A percentile compares a stretch with the other conserved stretches of the same genome.
phyloP scores from a whole-genome alignment of 768 basidiomycete genomes.

The Termitomyces sp. region DNA sequence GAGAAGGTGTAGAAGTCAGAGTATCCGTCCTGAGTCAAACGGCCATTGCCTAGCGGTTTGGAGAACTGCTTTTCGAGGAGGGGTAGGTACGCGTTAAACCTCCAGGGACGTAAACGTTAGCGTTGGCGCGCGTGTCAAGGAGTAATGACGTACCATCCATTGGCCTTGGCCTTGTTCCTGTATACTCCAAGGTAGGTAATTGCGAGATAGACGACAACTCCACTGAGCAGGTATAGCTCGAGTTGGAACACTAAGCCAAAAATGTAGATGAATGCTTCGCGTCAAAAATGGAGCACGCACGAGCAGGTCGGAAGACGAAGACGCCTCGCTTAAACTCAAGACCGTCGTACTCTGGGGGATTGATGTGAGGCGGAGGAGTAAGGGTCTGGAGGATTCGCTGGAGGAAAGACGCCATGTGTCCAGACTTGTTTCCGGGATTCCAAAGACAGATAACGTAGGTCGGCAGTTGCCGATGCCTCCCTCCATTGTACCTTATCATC shows the following conservation, averaged over 20 bases:
- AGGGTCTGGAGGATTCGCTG: constrained; percentile 35
- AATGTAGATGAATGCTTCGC: background rate
- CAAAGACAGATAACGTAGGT: background rate
- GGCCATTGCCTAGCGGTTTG: constrained; percentile 47
- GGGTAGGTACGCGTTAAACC: constrained; percentile 57
- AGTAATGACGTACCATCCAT: constrained; percentile 57
- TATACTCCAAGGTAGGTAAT: constrained; percentile 59
- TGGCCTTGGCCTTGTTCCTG: constrained; percentile 56
- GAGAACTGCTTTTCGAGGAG: constrained; percentile 75
- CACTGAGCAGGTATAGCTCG: constrained; percentile 57
- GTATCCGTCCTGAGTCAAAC: constrained; percentile 64
- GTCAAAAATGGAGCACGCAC: constrained; percentile 34
- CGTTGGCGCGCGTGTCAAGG: constrained; percentile 8
- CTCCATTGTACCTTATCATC: background rate
- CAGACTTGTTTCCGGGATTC: background rate
- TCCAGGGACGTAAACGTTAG: constrained; percentile 25
- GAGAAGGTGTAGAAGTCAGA: constrained; percentile 84
- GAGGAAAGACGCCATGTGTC: constrained; percentile 25
- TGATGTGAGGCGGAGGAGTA: constrained; percentile 55
- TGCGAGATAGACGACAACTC: constrained; percentile 51
- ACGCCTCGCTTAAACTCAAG: constrained; percentile 70
- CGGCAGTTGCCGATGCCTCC: constrained; percentile 11
- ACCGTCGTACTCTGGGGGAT: constrained; percentile 65
- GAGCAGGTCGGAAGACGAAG: constrained; percentile 77
- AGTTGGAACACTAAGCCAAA: constrained; percentile 51